Percentiles rank a stretch among this genome's conserved stretches.
Conservation (phyloP, 495 filamentous ascomycete genomes). For the Penicillium lividum region DNA sequence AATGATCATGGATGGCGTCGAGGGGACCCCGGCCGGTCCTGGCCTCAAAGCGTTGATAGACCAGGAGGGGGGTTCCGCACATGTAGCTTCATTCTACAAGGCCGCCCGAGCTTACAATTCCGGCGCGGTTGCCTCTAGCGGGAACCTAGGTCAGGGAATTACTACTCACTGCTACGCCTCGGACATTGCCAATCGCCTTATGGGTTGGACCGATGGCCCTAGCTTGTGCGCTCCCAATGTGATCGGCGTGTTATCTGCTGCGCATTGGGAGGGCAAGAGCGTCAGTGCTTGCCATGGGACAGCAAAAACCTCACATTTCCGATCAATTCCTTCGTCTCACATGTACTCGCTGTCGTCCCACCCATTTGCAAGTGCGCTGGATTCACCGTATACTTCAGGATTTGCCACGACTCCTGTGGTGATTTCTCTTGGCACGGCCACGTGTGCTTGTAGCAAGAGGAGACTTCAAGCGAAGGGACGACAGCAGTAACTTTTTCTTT, state of each 20-base stretch:
- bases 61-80: conserved; percentile 27
- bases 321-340: background rate
- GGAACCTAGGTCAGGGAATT: conserved; percentile 49
- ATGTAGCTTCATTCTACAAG: conserved; percentile 46
- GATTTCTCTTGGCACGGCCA: background rate
- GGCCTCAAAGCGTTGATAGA: conserved; percentile 43
- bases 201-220: conserved; percentile 43
- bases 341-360: background rate
- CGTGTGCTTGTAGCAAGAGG: background rate
- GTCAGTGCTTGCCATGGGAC: background rate
- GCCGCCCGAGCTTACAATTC: conserved; percentile 60
- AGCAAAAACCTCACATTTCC: background rate
- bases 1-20: conserved; percentile 52
- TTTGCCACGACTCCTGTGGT: background rate
- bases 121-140: conserved; percentile 45
- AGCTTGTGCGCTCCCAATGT: conserved; percentile 21
- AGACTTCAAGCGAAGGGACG: background rate
- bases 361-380: background rate
- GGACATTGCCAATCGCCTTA: conserved; percentile 58
- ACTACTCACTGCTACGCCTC: conserved; percentile 59
- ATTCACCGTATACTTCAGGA: background rate
- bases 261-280: background rate
- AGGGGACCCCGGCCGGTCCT: conserved; percentile 40
- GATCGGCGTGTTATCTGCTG: conserved; percentile 9
- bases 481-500: background rate